Conservation (phyloP, 805 yeast species). For the Priceomyces medius region DNA sequence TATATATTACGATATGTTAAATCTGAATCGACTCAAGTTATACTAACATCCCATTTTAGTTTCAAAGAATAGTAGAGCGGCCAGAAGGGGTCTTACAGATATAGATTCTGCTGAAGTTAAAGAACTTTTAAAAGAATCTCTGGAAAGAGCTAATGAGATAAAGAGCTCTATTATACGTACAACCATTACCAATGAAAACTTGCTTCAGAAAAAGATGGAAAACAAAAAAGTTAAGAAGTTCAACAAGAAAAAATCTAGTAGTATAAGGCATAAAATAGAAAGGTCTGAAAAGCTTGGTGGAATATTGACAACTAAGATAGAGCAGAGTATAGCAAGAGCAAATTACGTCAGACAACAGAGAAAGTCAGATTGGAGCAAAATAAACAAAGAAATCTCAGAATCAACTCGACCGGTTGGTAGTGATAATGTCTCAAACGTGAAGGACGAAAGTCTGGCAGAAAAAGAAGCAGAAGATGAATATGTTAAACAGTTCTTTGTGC, state of each 20-base stretch:
- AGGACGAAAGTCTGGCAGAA: constrained; percentile 19
- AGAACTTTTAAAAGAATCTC: constrained; percentile 52
- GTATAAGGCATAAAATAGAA: constrained; percentile 39
- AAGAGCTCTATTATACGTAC: constrained; percentile 66
- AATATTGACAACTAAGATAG: constrained; percentile 58
- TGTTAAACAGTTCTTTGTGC: constrained; percentile 29
- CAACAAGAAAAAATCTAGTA: constrained; percentile 30
- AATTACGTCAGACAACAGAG: constrained; percentile 60
- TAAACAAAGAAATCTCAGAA: constrained; percentile 48
- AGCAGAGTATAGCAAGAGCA: constrained; percentile 63
- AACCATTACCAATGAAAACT: constrained; percentile 61
- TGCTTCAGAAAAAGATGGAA: constrained; percentile 56
- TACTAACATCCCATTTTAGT: constrained; percentile 28
- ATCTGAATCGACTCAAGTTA: too few relatives aligned
- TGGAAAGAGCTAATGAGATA: constrained; percentile 58
- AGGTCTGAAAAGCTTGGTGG: constrained; percentile 54
- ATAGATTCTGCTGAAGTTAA: constrained; percentile 45
- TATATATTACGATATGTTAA: constrained; percentile 19
- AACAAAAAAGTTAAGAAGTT: constrained; percentile 30
- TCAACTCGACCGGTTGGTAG: constrained; percentile 2
- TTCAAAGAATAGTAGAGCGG: constrained; percentile 74
- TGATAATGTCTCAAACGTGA: constrained; percentile 13
- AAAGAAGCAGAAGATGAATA: constrained; percentile 37
- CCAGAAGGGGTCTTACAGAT: constrained; percentile 60
- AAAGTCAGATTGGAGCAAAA: constrained; percentile 71